Evolutionary conservation across 768 basidiomycete species (phyloP), one percentile per base, ranked within the genome.

Genomic region (Macrolepiota albuminosa): DNA sequence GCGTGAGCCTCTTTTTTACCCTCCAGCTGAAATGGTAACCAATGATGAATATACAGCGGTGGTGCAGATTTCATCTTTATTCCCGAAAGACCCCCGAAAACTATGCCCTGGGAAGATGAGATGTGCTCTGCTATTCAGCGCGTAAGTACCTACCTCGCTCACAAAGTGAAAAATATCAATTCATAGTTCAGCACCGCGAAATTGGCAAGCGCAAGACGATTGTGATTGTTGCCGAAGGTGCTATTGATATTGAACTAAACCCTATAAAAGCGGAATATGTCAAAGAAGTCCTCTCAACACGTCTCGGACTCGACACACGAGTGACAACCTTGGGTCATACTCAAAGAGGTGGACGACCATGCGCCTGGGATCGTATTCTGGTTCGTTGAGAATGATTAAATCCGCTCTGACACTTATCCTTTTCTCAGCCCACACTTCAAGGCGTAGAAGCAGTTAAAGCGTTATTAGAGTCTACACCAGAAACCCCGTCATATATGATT

Each of bases 61-160:
- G 97, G 96, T 8, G 97, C 95, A 26, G 97, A 99, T 69, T 98
- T 95, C 71, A 85, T 98, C 65, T 98, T 98, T 76, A 97, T 99
- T 61, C 97, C 97, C 1, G 97, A 99, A 75, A 79, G 84, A 51
- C 97, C 96, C 29, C 95, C 96, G 0, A 76, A 79, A 59, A 73
- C 71, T 0, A 82, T 86, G 62, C 83, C 88, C 46, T 99, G 97
- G 97, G 93, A 97, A 69, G 84, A 90, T 58, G 83, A 87, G 66
- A 93, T 98, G 93, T 98, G 95, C 71, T 81, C 81, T 11, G 84
- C 87, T 50, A 90, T 98, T 59, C 81, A 86, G 33, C 82, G 83
- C 26, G 95, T 94, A 69, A 59, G 86, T 75, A 8, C 56, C 10
- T 13, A 43, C 49, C 40, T 56, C 60, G 14, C 39, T 34, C 31